Conservation (phyloP, 179 eudicot species). For the Silene vulgaris region DNA sequence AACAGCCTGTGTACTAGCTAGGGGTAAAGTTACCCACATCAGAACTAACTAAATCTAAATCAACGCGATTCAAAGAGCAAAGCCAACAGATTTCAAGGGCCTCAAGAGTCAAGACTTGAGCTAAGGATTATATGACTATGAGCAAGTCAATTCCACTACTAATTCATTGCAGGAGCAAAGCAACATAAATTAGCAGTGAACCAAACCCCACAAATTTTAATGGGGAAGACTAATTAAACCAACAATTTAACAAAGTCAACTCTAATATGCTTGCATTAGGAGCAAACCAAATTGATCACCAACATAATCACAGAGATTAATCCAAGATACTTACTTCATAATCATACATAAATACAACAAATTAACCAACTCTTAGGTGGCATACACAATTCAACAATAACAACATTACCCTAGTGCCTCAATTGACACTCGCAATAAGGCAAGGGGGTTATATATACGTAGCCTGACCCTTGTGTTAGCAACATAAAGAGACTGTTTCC, state of each 20-base stretch:
- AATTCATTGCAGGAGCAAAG: background rate
- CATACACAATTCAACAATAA: background rate
- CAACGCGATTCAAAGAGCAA: background rate
- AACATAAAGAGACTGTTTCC: too few species aligned
- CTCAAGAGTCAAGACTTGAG: background rate
- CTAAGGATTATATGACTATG: background rate
- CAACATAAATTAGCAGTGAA: background rate
- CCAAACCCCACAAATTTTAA: slow-evolving; percentile 1
- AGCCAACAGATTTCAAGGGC: slow-evolving; percentile 4
- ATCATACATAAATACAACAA: background rate
- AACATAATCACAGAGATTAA: background rate
- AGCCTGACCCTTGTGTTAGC: too few species aligned
- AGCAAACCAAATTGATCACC: background rate
- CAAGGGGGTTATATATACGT: too few species aligned
- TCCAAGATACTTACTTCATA: background rate
- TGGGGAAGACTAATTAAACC: background rate
- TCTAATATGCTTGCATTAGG: background rate
- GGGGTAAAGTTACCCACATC: slow-evolving; percentile 2
- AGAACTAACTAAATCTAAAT: background rate
- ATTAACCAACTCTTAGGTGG: background rate
- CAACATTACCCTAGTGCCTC: too few species aligned
- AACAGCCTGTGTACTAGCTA: background rate
- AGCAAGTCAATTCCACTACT: background rate
- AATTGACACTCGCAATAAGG: too few species aligned
- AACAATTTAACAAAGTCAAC: background rate